Conservation (phyloP, 2,329 filamentous ascomycete species). For the Cercospora citrullina region DNA sequence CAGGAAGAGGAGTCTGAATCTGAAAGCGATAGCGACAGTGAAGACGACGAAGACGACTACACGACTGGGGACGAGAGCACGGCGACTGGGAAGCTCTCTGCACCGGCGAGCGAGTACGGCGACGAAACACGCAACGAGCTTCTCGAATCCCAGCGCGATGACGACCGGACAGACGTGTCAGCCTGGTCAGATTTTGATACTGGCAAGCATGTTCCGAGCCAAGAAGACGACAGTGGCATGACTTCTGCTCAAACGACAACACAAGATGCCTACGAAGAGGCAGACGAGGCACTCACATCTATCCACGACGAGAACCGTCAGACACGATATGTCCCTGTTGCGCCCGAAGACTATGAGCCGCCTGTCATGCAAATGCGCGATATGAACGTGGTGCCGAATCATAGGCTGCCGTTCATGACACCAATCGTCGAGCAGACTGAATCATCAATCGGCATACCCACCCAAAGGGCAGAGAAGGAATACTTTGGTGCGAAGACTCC, state of each 20-base stretch:
- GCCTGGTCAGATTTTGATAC: conserved; percentile 89
- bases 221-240: conserved; percentile 42
- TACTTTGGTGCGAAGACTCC: conserved; percentile 73
- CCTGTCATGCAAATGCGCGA: conserved; percentile 76
- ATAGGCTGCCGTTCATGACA: conserved; percentile 95
- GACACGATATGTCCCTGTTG: conserved; percentile 72
- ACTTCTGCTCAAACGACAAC: conserved; percentile 34
- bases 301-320: conserved; percentile 46
- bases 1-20: conserved; percentile 63
- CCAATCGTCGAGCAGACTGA: conserved; percentile 96
- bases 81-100: conserved; percentile 67
- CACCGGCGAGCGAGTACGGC: conserved; percentile 63
- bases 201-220: conserved; percentile 65
- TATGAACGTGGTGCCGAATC: conserved; percentile 76
- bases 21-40: conserved; percentile 55
- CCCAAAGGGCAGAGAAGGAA: conserved; percentile 56
- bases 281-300: conserved; percentile 48
- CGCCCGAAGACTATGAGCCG: conserved; percentile 82
- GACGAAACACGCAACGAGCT: conserved; percentile 61
- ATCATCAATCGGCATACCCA: conserved; percentile 71
- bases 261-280: conserved; percentile 41
- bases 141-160: conserved; percentile 40
- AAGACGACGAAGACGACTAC: conserved; percentile 47
- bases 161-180: conserved; percentile 55
- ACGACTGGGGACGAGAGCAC: conserved; percentile 81